Percentiles rank a stretch among this genome's conserved stretches.
These are phyloP conservation scores for Phyllostachys edulis DNA, from an alignment of 176 grass and related monocot species.

Conservation along the genomic window DNA sequence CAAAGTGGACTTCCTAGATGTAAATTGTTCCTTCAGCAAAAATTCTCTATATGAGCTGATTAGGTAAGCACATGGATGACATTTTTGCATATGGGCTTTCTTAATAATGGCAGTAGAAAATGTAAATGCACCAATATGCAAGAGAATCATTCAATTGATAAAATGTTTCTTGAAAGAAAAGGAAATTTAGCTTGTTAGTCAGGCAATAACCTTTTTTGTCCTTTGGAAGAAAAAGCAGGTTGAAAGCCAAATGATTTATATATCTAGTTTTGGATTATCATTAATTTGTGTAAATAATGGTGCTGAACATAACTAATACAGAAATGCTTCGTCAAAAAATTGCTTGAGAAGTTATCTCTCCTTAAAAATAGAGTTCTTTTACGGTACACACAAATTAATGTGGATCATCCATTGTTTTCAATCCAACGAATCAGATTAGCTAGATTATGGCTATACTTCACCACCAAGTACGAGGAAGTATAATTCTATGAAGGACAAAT, in stretches of 20 bases:
- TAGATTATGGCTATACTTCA: no score
- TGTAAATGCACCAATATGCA: neutral
- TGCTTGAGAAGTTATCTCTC: constrained; percentile 11
- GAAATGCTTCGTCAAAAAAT: neutral
- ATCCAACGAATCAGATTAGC: no score
- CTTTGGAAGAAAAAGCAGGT: neutral
- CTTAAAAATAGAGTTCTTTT: neutral
- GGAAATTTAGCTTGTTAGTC: neutral
- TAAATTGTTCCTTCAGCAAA: neutral
- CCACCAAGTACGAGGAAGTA: no score
- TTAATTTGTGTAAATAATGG: neutral
- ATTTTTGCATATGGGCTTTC: neutral
- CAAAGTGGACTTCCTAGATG: neutral
- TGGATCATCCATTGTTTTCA: no score
- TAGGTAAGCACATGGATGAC: neutral
- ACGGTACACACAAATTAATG: no score
- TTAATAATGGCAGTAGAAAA: neutral
- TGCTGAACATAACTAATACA: neutral
- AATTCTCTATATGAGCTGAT: neutral
- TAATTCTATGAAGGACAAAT: no score
- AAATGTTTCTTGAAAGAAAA: neutral
- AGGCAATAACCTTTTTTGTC: neutral
- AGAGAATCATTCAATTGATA: neutral
- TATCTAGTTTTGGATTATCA: neutral
- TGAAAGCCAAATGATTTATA: neutral